Base-by-base conservation (phyloP, 139 green algal species). In the Chlorella sp. region DNA sequence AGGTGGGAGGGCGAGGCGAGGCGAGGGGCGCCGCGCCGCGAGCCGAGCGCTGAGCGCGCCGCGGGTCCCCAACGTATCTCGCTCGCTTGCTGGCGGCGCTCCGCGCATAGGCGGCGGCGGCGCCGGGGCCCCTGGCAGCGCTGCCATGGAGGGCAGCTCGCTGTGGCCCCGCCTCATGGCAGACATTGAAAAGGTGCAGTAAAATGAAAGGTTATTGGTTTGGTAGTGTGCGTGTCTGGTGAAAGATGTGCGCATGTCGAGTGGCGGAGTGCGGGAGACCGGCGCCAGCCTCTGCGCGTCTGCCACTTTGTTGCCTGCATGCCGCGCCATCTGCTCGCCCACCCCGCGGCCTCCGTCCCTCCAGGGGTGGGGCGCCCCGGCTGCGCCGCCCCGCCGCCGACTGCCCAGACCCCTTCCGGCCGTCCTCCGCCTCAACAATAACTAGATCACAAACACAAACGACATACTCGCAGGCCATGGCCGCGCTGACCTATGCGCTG, bases 111-210 rank as follows among this genome's bases (percentile, higher is more conserved):
- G 43, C 43, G 17, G 62, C 62, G 21, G 62, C 11, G 1, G 45
- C 40, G 43, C 42, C 29, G 23, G 12, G 62, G 29, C 19, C 6
- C 19, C 9, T 25, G 14, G 12, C 56, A 65, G 17, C 31, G 17
- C 31, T 4, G 29, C 42, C 2, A 43, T 33, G 11, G 36, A 77
- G 17, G 63, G 45, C 59, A 55, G 77, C 67, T n/a, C n/a, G n/a
- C 74, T 87, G 56, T 87, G 82, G 82, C 48, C 65, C 14, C 80
- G 71, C 71, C 76, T 87, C 2, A 78, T 85, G 51, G 67, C 67
- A 36, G 82, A 87, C 60, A 67, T 81, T 8, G 79, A 83, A 50
- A 87, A 79, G 71, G 77, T 84, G 48, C 41, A 21, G 31, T 9
- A 31, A n/a, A 35, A 66, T 33, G 25, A 27, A 25, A 33, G 23